Percentiles rank a stretch among this genome's conserved stretches.
phyloP scores from a whole-genome alignment of 768 basidiomycete genomes.

The Serendipita indica region DNA sequence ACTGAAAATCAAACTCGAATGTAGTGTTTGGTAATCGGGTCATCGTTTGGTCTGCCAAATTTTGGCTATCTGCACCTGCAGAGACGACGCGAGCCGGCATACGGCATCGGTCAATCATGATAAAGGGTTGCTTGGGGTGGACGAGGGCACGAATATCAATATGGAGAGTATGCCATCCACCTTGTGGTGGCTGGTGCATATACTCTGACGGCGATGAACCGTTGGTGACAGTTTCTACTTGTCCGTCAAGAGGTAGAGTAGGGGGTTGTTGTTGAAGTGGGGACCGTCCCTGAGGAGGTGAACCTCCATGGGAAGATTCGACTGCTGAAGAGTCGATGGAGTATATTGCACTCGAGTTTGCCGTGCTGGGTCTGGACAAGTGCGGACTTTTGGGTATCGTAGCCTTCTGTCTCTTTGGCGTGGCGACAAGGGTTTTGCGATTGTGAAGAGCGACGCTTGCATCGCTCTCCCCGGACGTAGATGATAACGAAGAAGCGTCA shows the following conservation, averaged over 20 bases:
- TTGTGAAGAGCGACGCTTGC: neutral
- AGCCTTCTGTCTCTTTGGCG: neutral
- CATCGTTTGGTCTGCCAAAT: neutral
- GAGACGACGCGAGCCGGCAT: neutral
- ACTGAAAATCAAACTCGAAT: conserved; percentile 40
- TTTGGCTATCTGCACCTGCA: neutral
- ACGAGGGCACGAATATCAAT: neutral
- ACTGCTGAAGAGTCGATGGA: neutral
- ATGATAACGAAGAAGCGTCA: neutral
- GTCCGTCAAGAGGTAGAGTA: neutral
- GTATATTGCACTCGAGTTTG: neutral
- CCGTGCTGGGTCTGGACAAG: neutral
- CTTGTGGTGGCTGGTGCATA: neutral
- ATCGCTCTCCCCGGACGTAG: neutral
- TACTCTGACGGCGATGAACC: too few relatives aligned
- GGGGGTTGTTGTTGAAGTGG: neutral
- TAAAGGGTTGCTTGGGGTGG: neutral
- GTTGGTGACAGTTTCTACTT: too few relatives aligned
- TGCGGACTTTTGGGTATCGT: neutral
- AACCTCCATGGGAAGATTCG: neutral
- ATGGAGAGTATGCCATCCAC: conserved; percentile 6
- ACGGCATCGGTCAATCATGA: neutral
- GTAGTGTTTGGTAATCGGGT: conserved; percentile 31
- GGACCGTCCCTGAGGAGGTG: neutral
- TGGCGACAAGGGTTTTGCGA: neutral